Evolutionary conservation across 2,329 filamentous ascomycete species (phyloP).

Genomic region (Claviceps capensis): DNA sequence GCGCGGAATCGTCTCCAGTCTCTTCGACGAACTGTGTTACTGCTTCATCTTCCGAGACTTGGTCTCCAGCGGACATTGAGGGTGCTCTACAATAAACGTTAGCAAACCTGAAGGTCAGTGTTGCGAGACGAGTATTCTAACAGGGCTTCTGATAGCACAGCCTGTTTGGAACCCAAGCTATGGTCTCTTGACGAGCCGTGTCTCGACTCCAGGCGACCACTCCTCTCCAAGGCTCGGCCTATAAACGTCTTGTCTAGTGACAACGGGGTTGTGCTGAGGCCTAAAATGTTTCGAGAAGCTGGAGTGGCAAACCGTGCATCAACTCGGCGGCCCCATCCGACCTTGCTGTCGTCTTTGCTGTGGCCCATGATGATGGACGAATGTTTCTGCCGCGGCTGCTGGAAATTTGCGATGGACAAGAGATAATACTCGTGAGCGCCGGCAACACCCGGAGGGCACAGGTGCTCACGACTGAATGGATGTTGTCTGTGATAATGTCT

Average conservation of each 20-base stretch:
- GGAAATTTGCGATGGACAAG: slow-evolving; percentile 10
- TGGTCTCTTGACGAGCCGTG: slow-evolving; percentile 1
- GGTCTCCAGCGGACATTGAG: background rate
- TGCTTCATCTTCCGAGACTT: background rate
- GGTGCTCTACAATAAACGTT: background rate
- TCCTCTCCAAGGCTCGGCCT: slow-evolving; percentile 4
- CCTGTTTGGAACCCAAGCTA: background rate
- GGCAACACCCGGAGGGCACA: slow-evolving; percentile 14
- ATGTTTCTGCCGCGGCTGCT: slow-evolving; percentile 1
- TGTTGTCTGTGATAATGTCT: slow-evolving; percentile 5
- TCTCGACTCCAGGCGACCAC: slow-evolving; percentile 3
- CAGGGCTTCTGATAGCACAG: background rate
- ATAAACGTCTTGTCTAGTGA: slow-evolving; percentile 4
- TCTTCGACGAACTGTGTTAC: slow-evolving; percentile 21
- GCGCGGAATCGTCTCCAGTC: slow-evolving; percentile 18
- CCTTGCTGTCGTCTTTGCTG: slow-evolving; percentile 13
- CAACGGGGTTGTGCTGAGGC: background rate
- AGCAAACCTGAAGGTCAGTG: background rate
- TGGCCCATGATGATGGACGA: slow-evolving; percentile 5
- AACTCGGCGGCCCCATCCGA: slow-evolving; percentile 16
- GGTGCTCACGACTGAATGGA: slow-evolving; percentile 7
- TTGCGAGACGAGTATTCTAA: background rate
- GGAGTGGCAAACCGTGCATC: slow-evolving; percentile 13
- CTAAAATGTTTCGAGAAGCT: slow-evolving; percentile 11
- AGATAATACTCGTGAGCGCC: slow-evolving; percentile 17